A percentile compares a stretch with the other conserved stretches of the same genome.
Conservation (phyloP, 1,284 basidiomycete species). For the Polyporus tsugae region DNA sequence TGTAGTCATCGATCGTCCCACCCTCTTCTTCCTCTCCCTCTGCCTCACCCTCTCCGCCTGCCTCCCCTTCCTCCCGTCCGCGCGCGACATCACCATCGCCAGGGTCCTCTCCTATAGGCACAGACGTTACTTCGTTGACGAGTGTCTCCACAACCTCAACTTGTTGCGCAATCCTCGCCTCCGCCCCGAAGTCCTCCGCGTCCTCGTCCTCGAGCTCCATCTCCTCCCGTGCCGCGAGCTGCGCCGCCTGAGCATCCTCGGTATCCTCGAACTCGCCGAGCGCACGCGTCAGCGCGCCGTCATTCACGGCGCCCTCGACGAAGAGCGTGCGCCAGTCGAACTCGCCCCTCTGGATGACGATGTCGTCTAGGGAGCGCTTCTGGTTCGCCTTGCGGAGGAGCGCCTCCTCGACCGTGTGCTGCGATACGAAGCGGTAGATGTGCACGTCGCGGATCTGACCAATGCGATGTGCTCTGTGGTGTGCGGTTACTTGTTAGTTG, state of each 20-base stretch:
- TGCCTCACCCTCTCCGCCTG: conserved; percentile 39
- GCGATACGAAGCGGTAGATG: conserved; percentile 95
- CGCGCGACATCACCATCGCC: conserved; percentile 35
- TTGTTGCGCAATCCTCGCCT: conserved; percentile 41
- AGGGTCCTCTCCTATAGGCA: conserved; percentile 18
- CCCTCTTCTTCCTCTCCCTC: conserved; percentile 64
- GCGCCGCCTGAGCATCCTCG: conserved; percentile 86
- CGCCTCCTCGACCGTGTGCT: conserved; percentile 95
- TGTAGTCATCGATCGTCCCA: conserved; percentile 85
- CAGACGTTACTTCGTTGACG: conserved; percentile 32
- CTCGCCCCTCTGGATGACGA: conserved; percentile 94
- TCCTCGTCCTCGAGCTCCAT: conserved; percentile 77
- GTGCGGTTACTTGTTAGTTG: conserved; percentile 7
- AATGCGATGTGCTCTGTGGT: conserved; percentile 84
- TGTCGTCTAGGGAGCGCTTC: conserved; percentile 89
- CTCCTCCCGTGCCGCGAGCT: conserved; percentile 81
- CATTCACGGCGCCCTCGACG: conserved; percentile 45
- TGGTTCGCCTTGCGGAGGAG: conserved; percentile 97
- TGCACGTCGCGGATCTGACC: conserved; percentile 98
- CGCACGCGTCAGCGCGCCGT: conserved; percentile 64
- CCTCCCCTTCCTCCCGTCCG: conserved; percentile 31
- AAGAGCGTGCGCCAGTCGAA: conserved; percentile 95
- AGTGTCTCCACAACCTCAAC: conserved; percentile 31
- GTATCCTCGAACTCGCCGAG: conserved; percentile 91
- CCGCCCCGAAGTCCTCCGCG: conserved; percentile 73